Evolutionary conservation across 768 basidiomycete genomes (phyloP).

Genomic region (Trametes cubensis): DNA sequence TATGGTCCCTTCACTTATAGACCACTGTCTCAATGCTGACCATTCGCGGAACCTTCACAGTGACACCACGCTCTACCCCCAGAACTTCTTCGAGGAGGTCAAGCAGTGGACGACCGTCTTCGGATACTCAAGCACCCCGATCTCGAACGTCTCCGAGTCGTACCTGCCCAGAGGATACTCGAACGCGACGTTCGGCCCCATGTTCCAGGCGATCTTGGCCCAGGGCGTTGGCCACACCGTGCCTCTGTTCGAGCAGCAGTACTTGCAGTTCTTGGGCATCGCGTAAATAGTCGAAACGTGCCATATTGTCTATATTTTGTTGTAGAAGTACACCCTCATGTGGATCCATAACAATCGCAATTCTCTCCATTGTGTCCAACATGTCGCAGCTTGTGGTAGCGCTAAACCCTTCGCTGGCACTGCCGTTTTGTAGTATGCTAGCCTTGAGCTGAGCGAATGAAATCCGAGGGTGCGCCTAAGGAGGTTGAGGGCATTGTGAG

Average conservation of each 20-base stretch:
- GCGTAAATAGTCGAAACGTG: conserved; percentile 6
- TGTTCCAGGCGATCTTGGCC: conserved; percentile 52
- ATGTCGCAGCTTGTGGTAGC: no score
- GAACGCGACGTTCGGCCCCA: conserved; percentile 49
- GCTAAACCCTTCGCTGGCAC: no score
- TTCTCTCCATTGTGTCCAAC: no score
- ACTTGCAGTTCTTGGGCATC: conserved; percentile 26
- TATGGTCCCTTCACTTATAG: conserved; percentile 18
- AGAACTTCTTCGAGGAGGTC: conserved; percentile 54
- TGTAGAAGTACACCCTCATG: no score
- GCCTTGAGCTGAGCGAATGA: no score
- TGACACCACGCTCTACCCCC: conserved; percentile 52
- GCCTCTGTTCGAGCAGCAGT: conserved; percentile 26
- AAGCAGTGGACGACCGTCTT: conserved; percentile 61
- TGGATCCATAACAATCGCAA: no score
- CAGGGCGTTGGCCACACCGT: conserved; percentile 50
- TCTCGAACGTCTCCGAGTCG: conserved; percentile 35
- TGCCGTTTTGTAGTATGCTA: no score
- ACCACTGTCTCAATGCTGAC: neutral
- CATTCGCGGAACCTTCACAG: conserved; percentile 25
- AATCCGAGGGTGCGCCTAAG: no score
- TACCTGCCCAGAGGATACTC: conserved; percentile 51
- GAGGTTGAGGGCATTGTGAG: no score
- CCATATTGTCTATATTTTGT: neutral
- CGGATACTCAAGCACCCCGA: conserved; percentile 45